Evolutionary conservation across 2,329 filamentous ascomycete genomes (phyloP).

Genomic region (Alternaria longipes): DNA sequence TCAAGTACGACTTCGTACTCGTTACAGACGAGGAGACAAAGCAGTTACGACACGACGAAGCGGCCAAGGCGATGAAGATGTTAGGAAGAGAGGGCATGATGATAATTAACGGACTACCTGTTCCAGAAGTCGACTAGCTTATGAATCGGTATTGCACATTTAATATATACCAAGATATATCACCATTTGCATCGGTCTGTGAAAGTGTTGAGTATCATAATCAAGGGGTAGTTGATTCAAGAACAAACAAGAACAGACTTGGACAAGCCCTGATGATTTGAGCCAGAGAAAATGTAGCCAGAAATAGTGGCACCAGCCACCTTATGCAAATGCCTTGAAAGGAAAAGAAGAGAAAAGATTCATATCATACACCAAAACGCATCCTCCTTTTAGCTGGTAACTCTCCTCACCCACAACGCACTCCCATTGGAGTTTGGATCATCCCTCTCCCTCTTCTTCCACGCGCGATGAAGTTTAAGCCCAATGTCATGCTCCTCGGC

Average conservation of each 20-base stretch:
- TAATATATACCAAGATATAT: neutral
- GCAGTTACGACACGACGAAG: conserved; percentile 71
- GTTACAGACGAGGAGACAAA: conserved; percentile 75
- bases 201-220: neutral
- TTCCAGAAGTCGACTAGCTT: conserved; percentile 70
- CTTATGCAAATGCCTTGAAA: neutral
- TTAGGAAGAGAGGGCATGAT: conserved; percentile 72
- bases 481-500: conserved; percentile 53
- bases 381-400: conserved; percentile 33
- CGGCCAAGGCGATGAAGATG: conserved; percentile 71
- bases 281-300: neutral
- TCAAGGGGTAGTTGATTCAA: neutral
- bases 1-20: conserved; percentile 81
- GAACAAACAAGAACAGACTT: neutral
- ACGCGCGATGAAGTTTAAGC: conserved; percentile 52
- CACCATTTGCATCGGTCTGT: neutral
- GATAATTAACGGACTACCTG: conserved; percentile 77
- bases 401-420: conserved; percentile 52
- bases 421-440: conserved; percentile 45
- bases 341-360: neutral
- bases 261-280: neutral
- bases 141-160: neutral
- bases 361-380: neutral
- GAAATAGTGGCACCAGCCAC: neutral
- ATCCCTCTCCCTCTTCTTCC: conserved; percentile 51